Evolutionary conservation across 2,329 filamentous ascomycete species (phyloP).

Genomic region (Cercospora sp.): DNA sequence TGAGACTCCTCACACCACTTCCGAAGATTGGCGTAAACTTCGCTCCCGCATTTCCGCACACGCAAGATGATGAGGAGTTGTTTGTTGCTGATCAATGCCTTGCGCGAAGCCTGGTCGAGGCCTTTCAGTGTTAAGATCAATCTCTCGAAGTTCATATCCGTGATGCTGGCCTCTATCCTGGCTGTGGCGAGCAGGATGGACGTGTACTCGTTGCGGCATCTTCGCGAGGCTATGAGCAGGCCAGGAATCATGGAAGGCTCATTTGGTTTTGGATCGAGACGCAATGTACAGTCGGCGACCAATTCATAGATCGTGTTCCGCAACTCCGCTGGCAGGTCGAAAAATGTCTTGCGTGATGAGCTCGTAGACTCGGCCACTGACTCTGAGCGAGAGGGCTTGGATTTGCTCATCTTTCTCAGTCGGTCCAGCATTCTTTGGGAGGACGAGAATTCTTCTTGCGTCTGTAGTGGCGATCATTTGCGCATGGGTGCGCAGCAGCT

Average conservation of each 20-base stretch:
- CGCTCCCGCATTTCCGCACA: slow-evolving; percentile 7
- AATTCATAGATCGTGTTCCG: slow-evolving; percentile 18
- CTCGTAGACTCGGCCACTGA: not conserved
- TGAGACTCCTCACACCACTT: slow-evolving; percentile 5
- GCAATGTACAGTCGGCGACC: not conserved
- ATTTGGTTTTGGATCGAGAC: not conserved
- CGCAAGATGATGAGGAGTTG: not conserved
- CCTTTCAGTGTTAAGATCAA: not conserved
- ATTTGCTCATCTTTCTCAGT: not conserved
- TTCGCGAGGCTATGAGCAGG: slow-evolving; percentile 28
- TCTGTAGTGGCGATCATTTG: not conserved
- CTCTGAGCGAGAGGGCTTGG: not conserved
- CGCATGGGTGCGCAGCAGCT: not conserved
- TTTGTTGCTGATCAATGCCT: not conserved
- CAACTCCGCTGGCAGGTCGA: slow-evolving; percentile 17
- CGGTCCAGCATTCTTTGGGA: not conserved
- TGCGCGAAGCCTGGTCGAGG: not conserved
- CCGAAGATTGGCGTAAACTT: slow-evolving; percentile 13
- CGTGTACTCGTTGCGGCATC: slow-evolving; percentile 28
- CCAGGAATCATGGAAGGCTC: slow-evolving; percentile 3
- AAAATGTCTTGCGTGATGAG: slow-evolving; percentile 13
- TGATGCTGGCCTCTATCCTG: slow-evolving; percentile 21
- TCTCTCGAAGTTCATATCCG: slow-evolving; percentile 31
- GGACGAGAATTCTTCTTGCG: not conserved
- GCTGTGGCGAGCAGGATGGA: slow-evolving; percentile 31